phyloP scores from a whole-genome alignment of 305 asterid genomes.

The Ruellia speciosa region DNA sequence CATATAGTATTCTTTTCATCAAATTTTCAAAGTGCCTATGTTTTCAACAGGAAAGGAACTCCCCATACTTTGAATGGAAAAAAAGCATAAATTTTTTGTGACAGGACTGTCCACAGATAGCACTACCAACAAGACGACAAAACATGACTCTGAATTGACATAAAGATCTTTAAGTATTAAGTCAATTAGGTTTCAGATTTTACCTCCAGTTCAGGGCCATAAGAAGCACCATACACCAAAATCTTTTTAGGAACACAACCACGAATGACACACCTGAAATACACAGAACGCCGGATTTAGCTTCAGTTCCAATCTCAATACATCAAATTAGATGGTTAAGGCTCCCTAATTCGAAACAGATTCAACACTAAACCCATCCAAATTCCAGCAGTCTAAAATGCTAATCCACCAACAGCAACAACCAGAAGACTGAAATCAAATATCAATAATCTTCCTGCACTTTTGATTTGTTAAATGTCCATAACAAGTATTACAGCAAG shows the following conservation, averaged over 20 bases:
- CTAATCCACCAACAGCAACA: neutral
- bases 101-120: no score
- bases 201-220: slow-evolving; percentile 97
- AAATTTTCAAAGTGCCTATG: neutral
- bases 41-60: slow-evolving; percentile 5
- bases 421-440: neutral
- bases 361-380: neutral
- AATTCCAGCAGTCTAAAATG: neutral
- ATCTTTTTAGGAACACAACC: slow-evolving; percentile 99
- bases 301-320: slow-evolving; percentile 15
- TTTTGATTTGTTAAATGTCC: no score
- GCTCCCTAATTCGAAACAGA: neutral
- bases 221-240: slow-evolving; percentile 92
- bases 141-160: no score
- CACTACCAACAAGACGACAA: no score
- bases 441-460: no score
- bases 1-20: neutral
- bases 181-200: slow-evolving; percentile 12
- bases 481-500: no score
- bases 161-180: neutral
- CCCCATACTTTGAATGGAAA: neutral
- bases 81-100: neutral
- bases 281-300: slow-evolving; percentile 10
- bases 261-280: slow-evolving; percentile 89
- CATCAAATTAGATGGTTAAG: neutral